Percentiles rank a stretch among this genome's conserved stretches.
Evolutionary conservation across 1,139 yeast genomes (phyloP).

Genomic region (Blastobotrys buckinghamii): DNA sequence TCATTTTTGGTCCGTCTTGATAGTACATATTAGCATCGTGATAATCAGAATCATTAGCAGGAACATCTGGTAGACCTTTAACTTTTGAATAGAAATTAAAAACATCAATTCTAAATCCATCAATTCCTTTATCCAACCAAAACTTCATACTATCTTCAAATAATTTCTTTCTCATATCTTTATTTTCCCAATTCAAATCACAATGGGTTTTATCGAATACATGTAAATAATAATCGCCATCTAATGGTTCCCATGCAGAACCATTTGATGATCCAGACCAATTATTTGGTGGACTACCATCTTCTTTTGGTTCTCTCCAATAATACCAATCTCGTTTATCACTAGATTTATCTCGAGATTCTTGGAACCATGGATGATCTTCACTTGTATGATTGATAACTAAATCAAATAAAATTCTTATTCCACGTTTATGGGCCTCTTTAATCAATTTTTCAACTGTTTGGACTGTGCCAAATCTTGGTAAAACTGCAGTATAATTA

Average conservation of each 20-base stretch:
- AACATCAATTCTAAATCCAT: slow-evolving; percentile 55
- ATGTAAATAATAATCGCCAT: slow-evolving; percentile 41
- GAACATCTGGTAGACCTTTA: slow-evolving; percentile 46
- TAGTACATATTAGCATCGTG: slow-evolving; percentile 38
- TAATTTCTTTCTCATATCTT: slow-evolving; percentile 46
- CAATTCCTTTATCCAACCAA: slow-evolving; percentile 54
- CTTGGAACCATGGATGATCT: slow-evolving; percentile 54
- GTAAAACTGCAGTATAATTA: slow-evolving; percentile 47
- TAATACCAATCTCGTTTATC: slow-evolving; percentile 60
- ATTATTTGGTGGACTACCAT: slow-evolving; percentile 54
- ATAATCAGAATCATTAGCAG: slow-evolving; percentile 39
- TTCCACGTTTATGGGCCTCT: slow-evolving; percentile 44
- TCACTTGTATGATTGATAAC: slow-evolving; percentile 55
- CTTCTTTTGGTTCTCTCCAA: slow-evolving; percentile 45
- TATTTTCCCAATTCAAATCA: slow-evolving; percentile 57
- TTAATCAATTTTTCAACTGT: slow-evolving; percentile 47
- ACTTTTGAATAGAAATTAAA: slow-evolving; percentile 51
- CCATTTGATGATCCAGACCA: slow-evolving; percentile 44
- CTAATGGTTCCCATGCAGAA: slow-evolving; percentile 54
- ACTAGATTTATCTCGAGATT: slow-evolving; percentile 45
- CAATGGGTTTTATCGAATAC: slow-evolving; percentile 51
- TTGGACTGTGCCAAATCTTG: slow-evolving; percentile 48
- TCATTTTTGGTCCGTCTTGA: slow-evolving; percentile 48
- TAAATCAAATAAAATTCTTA: slow-evolving; percentile 49
- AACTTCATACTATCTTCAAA: slow-evolving; percentile 45